A percentile compares a stretch with the other conserved stretches of the same genome.
phyloP scores from a whole-genome alignment of 768 basidiomycete genomes.

The Cytidiella melzeri region DNA sequence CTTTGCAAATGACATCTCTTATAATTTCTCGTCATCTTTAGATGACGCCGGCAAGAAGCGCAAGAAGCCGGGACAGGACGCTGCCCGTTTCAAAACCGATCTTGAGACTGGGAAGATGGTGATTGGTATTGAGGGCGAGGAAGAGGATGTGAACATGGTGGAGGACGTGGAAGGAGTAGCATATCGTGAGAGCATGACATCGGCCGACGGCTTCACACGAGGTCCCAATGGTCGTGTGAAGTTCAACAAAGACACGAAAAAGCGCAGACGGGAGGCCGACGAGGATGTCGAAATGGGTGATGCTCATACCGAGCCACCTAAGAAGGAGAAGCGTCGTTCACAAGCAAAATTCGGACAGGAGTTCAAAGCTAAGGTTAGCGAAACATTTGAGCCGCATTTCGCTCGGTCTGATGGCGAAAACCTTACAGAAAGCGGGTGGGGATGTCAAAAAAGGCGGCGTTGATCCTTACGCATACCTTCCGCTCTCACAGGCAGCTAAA shows the following conservation, averaged over 20 bases:
- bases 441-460: slow-evolving; percentile 83
- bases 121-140: slow-evolving; percentile 49
- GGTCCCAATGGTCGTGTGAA: slow-evolving; percentile 81
- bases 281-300: slow-evolving; percentile 76
- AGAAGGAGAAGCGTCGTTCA: slow-evolving; percentile 46
- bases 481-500: slow-evolving; percentile 79
- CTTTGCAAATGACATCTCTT: background rate
- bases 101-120: slow-evolving; percentile 77
- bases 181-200: slow-evolving; percentile 77
- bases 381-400: background rate
- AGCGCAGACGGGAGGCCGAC: slow-evolving; percentile 64
- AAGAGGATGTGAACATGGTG: slow-evolving; percentile 30
- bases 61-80: slow-evolving; percentile 83
- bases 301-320: slow-evolving; percentile 37
- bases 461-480: slow-evolving; percentile 91
- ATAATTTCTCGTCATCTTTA: slow-evolving; percentile 18
- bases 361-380: slow-evolving; percentile 89
- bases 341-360: slow-evolving; percentile 70
- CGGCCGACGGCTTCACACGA: slow-evolving; percentile 85
- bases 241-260: slow-evolving; percentile 97
- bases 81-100: slow-evolving; percentile 81
- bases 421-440: slow-evolving; percentile 80
- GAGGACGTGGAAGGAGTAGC: slow-evolving; percentile 66
- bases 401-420: slow-evolving; percentile 1
- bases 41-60: slow-evolving; percentile 38